phyloP scores from a whole-genome alignment of 2,329 filamentous ascomycete species.

The Alternaria sp. region DNA sequence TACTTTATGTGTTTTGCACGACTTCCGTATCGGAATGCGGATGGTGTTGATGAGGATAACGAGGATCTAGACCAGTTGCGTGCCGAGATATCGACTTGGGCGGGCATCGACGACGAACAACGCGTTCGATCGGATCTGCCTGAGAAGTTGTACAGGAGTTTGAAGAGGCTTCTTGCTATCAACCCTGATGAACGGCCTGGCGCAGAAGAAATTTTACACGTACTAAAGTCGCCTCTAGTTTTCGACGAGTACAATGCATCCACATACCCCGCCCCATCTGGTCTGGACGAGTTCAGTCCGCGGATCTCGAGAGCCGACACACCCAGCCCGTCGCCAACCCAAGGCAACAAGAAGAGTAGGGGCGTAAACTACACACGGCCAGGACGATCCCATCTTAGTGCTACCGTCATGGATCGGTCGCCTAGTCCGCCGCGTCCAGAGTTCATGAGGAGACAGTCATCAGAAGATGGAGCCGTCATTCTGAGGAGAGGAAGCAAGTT shows the following conservation, averaged over 20 bases:
- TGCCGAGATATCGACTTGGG: conserved; percentile 86
- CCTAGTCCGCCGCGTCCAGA: conserved; percentile 44
- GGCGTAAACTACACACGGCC: conserved; percentile 40
- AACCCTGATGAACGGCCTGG: conserved; percentile 80
- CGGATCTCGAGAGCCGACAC: conserved; percentile 58
- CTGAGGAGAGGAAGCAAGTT: conserved; percentile 36
- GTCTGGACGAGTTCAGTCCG: conserved; percentile 46
- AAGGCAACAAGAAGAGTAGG: conserved; percentile 32
- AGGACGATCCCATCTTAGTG: conserved; percentile 46
- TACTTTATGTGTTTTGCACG: conserved; percentile 97
- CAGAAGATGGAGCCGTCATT: conserved; percentile 42
- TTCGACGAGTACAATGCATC: conserved; percentile 57
- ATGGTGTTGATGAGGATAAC: conserved; percentile 86
- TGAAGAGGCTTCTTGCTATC: conserved; percentile 82
- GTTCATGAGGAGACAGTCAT: conserved; percentile 26
- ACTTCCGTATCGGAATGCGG: conserved; percentile 85
- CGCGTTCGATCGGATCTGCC: conserved; percentile 83
- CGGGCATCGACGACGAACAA: conserved; percentile 82
- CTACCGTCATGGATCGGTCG: conserved; percentile 43
- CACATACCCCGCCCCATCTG: conserved; percentile 49
- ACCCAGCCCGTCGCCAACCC: conserved; percentile 44
- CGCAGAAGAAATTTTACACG: conserved; percentile 83
- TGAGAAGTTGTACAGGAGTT: conserved; percentile 81
- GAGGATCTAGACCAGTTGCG: conserved; percentile 89
- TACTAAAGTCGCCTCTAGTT: conserved; percentile 73